Base-by-base conservation (phyloP, 2,329 filamentous ascomycete species). In the Blastomyces gilchristii region DNA sequence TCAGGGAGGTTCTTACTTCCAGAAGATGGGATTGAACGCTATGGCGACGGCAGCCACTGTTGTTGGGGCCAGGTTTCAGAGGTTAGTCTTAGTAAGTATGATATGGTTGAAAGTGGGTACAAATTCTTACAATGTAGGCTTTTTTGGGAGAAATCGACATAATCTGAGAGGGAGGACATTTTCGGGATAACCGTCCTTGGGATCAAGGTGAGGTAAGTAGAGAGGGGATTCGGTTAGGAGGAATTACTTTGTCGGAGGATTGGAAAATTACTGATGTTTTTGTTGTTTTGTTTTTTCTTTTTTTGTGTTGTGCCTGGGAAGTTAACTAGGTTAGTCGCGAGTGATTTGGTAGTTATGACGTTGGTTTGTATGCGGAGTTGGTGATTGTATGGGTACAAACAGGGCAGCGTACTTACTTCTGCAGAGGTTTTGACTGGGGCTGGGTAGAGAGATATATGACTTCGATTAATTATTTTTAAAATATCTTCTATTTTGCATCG, bases 21-120 rank as follows among this genome's bases (percentile, higher is more conserved):
- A 99, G 78, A 97, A 97, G n/a, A 94, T 87, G 28, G 94, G 94
- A 78, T 99, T 99, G 79, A 99, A 97, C 58, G 87, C 83, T 77
- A 99, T 96, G 61, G 89, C 84, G 63, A 81, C 82, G 58, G 87
- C 89, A 69, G 91, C 90, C 69, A 94, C 92, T 96, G 66, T 64
- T 65, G 59, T 41, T 47, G 7, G 52, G 52, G 41, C 47, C 61
- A 67, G 69, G 57, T 66, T 63, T 59, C 47, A 56, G 49, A 45
- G 57, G 25, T 37, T 14, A 9, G 53, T 4, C 28, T 18, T 41
- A 14, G 37, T 39, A 34, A n/a, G 1, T 50, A 50, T 12, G 22
- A 50, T 25, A 18, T 61, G 16, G 60, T 2, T 14, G 57, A 11
- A 45, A 41, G n/a, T 12, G 53, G 28, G 31, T 12, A 37, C 41